Conservation (phyloP, 768 basidiomycete genomes). For the Boletus rubropictus region DNA sequence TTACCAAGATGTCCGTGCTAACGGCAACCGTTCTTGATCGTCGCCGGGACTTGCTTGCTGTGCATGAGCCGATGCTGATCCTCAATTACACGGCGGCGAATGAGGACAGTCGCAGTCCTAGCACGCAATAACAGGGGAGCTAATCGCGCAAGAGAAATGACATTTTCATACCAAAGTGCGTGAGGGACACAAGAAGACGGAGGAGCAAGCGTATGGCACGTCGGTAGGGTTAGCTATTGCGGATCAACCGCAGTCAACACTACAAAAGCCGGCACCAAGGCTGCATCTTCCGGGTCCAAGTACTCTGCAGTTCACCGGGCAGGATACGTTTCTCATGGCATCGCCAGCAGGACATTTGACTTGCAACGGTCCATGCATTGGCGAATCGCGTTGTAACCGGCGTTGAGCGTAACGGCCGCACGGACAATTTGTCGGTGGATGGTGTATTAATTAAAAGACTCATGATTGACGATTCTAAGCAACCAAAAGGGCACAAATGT, state of each 20-base stretch:
- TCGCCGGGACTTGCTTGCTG: slow-evolving; percentile 29
- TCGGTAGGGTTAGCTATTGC: slow-evolving; percentile 20
- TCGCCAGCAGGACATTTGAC: slow-evolving; percentile 11
- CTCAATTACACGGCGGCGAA: slow-evolving; percentile 8
- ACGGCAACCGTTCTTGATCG: slow-evolving; percentile 30
- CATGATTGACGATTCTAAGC: slow-evolving; percentile 27
- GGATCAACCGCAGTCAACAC: slow-evolving; percentile 26
- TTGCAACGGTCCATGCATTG: slow-evolving; percentile 2
- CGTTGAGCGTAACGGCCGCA: slow-evolving; percentile 14
- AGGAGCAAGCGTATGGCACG: slow-evolving; percentile 5
- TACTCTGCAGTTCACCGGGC: slow-evolving; percentile 1
- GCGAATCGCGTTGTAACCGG: slow-evolving; percentile 19
- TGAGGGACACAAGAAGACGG: slow-evolving; percentile 12
- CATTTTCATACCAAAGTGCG: slow-evolving; percentile 18
- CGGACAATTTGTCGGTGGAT: slow-evolving; percentile 18
- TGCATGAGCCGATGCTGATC: slow-evolving; percentile 30
- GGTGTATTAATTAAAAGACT: slow-evolving; percentile 28
- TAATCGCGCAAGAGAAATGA: slow-evolving; percentile 12
- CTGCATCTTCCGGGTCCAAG: slow-evolving; percentile 1
- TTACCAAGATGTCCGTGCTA: slow-evolving; percentile 26
- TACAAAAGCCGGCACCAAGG: slow-evolving; percentile 7
- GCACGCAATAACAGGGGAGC: slow-evolving; percentile 11
- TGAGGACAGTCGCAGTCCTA: slow-evolving; percentile 10
- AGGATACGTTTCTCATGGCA: slow-evolving; percentile 14
- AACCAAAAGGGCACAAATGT: slow-evolving; percentile 10